Conservation (phyloP, 2,329 filamentous ascomycete species). For the Penicillium sp. region DNA sequence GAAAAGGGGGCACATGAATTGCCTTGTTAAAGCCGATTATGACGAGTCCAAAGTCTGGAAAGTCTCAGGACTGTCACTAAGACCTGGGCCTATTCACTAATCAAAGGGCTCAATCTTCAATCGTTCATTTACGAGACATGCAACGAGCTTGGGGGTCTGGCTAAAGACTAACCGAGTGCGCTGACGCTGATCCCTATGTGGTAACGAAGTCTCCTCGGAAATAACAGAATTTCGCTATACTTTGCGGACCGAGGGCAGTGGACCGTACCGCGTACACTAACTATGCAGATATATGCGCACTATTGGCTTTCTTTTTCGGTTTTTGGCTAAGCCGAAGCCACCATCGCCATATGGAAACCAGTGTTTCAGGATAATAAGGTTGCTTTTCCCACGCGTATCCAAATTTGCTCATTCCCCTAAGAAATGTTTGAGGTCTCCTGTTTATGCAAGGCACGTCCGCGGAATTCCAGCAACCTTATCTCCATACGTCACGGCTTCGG, state of each 20-base stretch:
- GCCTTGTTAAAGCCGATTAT: slow-evolving; percentile 4
- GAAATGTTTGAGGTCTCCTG: slow-evolving; percentile 18
- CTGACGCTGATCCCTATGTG: neutral
- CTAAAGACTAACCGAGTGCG: neutral
- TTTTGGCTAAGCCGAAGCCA: slow-evolving; percentile 9
- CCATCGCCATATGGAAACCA: slow-evolving; percentile 19
- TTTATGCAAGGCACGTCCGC: slow-evolving; percentile 23
- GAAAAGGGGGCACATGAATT: slow-evolving; percentile 16
- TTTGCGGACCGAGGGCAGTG: slow-evolving; percentile 7
- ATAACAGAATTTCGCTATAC: neutral
- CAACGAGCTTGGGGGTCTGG: neutral
- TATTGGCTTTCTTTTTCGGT: neutral
- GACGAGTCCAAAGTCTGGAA: slow-evolving; percentile 12
- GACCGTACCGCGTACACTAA: slow-evolving; percentile 9
- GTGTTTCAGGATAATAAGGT: slow-evolving; percentile 22
- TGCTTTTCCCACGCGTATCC: slow-evolving; percentile 16
- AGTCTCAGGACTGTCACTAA: neutral
- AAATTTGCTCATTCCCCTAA: slow-evolving; percentile 12
- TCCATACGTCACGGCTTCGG: slow-evolving; percentile 12
- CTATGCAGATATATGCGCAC: slow-evolving; percentile 8
- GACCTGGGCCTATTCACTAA: neutral
- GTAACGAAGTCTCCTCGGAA: neutral
- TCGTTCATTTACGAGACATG: neutral
- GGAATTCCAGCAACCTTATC: slow-evolving; percentile 24
- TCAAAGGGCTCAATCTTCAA: neutral